Conservation (phyloP, 1,139 yeast genomes). For the Arxiozyma slooffiae region DNA sequence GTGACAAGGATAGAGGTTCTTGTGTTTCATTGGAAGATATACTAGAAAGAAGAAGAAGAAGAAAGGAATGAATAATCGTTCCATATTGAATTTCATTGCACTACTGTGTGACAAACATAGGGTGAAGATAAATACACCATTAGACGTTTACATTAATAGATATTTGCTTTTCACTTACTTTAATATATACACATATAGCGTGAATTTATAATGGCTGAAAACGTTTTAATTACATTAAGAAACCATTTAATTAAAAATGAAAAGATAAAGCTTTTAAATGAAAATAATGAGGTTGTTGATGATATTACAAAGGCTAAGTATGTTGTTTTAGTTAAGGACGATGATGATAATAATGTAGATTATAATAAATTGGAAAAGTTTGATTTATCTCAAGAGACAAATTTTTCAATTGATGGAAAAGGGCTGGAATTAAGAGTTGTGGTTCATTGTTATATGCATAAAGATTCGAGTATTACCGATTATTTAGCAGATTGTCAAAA, state of each 20-base stretch:
- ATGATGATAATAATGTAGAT: slow-evolving; percentile 4
- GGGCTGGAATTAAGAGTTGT: slow-evolving; percentile 52
- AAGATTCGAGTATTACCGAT: slow-evolving; percentile 70
- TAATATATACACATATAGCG: neutral
- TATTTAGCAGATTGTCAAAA: slow-evolving; percentile 67
- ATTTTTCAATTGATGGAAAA: slow-evolving; percentile 46
- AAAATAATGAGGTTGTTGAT: slow-evolving; percentile 18
- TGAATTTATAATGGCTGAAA: neutral
- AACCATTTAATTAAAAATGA: slow-evolving; percentile 16
- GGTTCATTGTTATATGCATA: slow-evolving; percentile 71
- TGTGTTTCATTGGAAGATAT: neutral
- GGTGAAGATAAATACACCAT: neutral
- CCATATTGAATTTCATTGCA: no score
- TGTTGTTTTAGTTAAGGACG: slow-evolving; percentile 10
- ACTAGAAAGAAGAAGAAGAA: neutral
- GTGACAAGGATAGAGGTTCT: neutral
- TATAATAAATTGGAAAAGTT: slow-evolving; percentile 10
- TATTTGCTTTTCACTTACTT: neutral
- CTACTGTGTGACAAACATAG: neutral
- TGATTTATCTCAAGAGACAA: slow-evolving; percentile 41
- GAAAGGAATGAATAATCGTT: no score
- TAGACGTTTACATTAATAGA: no score
- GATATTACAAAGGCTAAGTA: slow-evolving; percentile 27
- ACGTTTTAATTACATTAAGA: slow-evolving; percentile 10
- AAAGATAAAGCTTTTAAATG: slow-evolving; percentile 13